Evolutionary conservation across 2,329 filamentous ascomycete genomes (phyloP).

Genomic region (Knoxdaviesia capensis): DNA sequence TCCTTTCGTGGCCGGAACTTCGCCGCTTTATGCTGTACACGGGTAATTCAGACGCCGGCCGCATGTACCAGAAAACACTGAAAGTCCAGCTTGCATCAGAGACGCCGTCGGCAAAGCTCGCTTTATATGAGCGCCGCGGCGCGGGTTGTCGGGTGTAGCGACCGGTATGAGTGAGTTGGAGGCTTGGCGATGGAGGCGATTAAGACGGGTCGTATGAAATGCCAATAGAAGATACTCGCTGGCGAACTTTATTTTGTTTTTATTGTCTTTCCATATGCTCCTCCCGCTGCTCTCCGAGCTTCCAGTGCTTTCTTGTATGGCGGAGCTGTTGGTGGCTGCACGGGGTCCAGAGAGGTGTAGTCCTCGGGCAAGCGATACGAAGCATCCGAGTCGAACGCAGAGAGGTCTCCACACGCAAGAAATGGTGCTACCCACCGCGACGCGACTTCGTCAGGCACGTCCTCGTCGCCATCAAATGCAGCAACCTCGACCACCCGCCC

Average conservation of each 20-base stretch:
- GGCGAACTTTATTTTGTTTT: conserved; percentile 9
- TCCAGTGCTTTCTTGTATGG: conserved; percentile 87
- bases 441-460: conserved; percentile 8
- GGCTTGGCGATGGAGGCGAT: not conserved
- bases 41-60: conserved; percentile 10
- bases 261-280: conserved; percentile 52
- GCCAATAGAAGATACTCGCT: not conserved
- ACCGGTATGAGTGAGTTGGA: not conserved
- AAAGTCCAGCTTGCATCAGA: conserved; percentile 23
- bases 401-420: conserved; percentile 89
- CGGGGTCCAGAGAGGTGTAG: conserved; percentile 69
- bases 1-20: conserved; percentile 36
- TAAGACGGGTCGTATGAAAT: no score
- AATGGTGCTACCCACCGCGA: conserved; percentile 81
- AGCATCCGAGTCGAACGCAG: conserved; percentile 86
- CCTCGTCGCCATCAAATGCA: conserved; percentile 9
- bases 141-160: conserved; percentile 6
- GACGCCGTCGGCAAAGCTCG: conserved; percentile 17
- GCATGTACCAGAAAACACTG: conserved; percentile 26
- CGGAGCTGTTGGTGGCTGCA: conserved; percentile 88
- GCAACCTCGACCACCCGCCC: conserved; percentile 17
- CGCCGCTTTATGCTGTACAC: conserved; percentile 37
- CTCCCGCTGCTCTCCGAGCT: conserved; percentile 47
- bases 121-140: conserved; percentile 20
- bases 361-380: conserved; percentile 79